Evolutionary conservation across 495 filamentous ascomycete genomes (phyloP).

Genomic region (Podospora conica): DNA sequence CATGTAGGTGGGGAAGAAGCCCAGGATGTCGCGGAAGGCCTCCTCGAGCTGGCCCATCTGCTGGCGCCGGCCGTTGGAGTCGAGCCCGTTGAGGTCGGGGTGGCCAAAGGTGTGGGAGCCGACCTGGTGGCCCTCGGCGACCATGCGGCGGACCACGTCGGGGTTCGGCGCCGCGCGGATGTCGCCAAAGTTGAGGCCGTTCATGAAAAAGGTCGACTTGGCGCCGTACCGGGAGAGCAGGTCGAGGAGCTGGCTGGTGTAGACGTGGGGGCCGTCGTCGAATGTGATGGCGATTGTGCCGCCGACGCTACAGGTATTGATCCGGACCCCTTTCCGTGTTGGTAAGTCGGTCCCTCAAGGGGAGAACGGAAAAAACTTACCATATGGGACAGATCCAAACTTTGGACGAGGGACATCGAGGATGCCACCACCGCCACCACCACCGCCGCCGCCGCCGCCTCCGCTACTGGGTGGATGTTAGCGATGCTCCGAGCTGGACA

Average conservation of each 20-base stretch:
- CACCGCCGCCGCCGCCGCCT: background rate
- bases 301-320: slow-evolving; percentile 50
- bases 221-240: slow-evolving; percentile 25
- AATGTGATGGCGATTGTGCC: slow-evolving; percentile 30
- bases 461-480: background rate
- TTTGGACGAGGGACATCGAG: slow-evolving; percentile 1
- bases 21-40: slow-evolving; percentile 22
- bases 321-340: background rate
- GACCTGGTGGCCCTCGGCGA: slow-evolving; percentile 17
- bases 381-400: slow-evolving; percentile 1
- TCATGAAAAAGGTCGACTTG: slow-evolving; percentile 63
- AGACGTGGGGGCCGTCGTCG: slow-evolving; percentile 32
- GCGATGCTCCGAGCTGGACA: background rate
- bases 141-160: slow-evolving; percentile 10
- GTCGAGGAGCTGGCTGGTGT: slow-evolving; percentile 19
- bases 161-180: slow-evolving; percentile 22
- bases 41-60: slow-evolving; percentile 24
- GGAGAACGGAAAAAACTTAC: slow-evolving; percentile 13
- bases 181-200: slow-evolving; percentile 50
- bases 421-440: background rate
- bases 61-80: slow-evolving; percentile 1
- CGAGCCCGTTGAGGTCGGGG: slow-evolving; percentile 19
- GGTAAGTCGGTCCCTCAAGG: background rate
- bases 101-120: slow-evolving; percentile 27
- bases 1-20: slow-evolving; percentile 34